phyloP scores from a whole-genome alignment of 306 rosid genomes.

The Gastrolobium bilobum region DNA sequence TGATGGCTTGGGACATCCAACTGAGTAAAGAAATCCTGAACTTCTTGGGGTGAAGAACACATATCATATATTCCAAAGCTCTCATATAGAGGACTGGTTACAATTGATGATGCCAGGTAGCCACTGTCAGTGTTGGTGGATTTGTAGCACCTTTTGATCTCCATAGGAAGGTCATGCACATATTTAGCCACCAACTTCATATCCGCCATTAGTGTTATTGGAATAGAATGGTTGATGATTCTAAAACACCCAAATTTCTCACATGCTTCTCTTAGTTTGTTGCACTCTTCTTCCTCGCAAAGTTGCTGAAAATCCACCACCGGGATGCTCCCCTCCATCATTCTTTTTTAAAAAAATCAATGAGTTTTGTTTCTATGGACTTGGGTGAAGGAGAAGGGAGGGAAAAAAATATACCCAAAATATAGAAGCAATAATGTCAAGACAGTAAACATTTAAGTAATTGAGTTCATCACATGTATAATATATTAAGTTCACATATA shows the following conservation, averaged over 20 bases:
- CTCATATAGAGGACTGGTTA: slow-evolving; percentile 50
- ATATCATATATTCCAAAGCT: slow-evolving; percentile 58
- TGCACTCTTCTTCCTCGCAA: slow-evolving; percentile 25
- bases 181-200: slow-evolving; percentile 56
- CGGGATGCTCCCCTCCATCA: slow-evolving; percentile 20
- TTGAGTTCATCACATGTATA: too few relatives aligned
- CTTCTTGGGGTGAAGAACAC: slow-evolving; percentile 35
- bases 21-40: slow-evolving; percentile 47
- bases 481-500: too few relatives aligned
- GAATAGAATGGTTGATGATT: slow-evolving; percentile 56
- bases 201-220: slow-evolving; percentile 52
- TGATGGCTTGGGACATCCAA: slow-evolving; percentile 45
- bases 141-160: slow-evolving; percentile 57
- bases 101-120: slow-evolving; percentile 12
- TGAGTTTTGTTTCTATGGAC: too few relatives aligned
- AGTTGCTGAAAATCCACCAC: slow-evolving; percentile 52
- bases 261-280: slow-evolving; percentile 60
- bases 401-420: too few relatives aligned
- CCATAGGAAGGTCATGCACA: slow-evolving; percentile 58
- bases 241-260: slow-evolving; percentile 64
- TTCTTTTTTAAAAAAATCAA: too few relatives aligned
- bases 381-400: too few relatives aligned
- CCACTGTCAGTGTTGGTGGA: slow-evolving; percentile 52
- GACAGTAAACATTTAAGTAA: too few relatives aligned
- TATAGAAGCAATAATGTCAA: too few relatives aligned